Evolutionary conservation across 306 rosid genomes (phyloP).

Genomic region (Psophocarpus tetragonolobus): DNA sequence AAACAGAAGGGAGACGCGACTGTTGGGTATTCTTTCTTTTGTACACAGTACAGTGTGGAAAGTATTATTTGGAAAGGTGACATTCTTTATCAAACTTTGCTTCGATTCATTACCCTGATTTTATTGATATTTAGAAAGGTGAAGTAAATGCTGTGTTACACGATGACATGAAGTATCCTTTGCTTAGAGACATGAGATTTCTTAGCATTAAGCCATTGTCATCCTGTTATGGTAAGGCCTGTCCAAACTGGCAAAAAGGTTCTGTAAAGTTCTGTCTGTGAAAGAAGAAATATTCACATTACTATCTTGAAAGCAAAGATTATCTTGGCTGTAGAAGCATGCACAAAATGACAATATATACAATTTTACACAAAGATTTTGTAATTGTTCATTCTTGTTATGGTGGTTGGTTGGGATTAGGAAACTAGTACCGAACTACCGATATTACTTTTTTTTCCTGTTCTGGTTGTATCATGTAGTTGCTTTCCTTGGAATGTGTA

Average conservation of each 20-base stretch:
- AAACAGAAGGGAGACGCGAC: conserved; percentile 93
- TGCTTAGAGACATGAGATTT: background rate
- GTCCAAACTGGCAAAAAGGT: conserved; percentile 10
- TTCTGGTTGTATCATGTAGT: conserved; percentile 4
- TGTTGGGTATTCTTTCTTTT: conserved; percentile 88
- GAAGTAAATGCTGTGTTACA: background rate
- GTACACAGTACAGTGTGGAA: conserved; percentile 99
- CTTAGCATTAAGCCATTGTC: background rate
- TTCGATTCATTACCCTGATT: background rate
- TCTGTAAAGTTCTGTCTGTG: background rate
- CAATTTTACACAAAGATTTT: background rate
- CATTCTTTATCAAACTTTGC: conserved; percentile 6
- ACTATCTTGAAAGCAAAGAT: background rate
- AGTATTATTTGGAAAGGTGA: conserved; percentile 94
- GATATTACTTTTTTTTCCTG: no score
- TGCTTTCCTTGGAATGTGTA: conserved; percentile 1
- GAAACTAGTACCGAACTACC: no score
- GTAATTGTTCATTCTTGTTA: conserved; percentile 15
- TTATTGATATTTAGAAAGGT: background rate
- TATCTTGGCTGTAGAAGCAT: background rate
- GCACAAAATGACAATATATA: background rate
- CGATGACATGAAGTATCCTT: conserved; percentile 19
- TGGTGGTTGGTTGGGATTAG: conserved; percentile 2
- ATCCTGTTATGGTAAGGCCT: background rate
- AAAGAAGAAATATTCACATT: conserved; percentile 1